Percentiles rank a stretch among this genome's conserved stretches.
These are phyloP conservation scores for Fusarium oligoseptatum DNA, from an alignment of 2,329 filamentous ascomycete genomes.

Conservation along the genomic window DNA sequence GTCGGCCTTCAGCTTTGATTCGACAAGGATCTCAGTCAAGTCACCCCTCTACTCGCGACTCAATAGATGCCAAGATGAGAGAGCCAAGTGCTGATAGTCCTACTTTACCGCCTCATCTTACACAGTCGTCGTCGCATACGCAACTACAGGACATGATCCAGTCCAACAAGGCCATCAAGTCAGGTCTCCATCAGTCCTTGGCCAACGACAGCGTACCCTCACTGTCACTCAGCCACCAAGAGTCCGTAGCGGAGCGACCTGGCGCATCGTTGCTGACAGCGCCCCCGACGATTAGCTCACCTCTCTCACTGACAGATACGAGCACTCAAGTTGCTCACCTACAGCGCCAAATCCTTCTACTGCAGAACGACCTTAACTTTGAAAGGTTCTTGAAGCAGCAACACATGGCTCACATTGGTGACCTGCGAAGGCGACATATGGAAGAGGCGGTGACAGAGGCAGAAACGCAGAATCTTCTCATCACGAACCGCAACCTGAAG, in stretches of 20 bases:
- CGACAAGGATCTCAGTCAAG: constrained; percentile 64
- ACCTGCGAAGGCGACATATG: constrained; percentile 80
- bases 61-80: constrained; percentile 49
- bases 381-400: constrained; percentile 88
- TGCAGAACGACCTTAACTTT: constrained; percentile 86
- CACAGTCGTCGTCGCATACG: constrained; percentile 63
- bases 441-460: constrained; percentile 83
- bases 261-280: constrained; percentile 46
- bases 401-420: constrained; percentile 84
- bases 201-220: constrained; percentile 71
- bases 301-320: constrained; percentile 49
- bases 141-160: constrained; percentile 72
- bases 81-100: constrained; percentile 69
- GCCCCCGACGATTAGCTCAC: constrained; percentile 45
- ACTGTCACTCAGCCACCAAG: constrained; percentile 64
- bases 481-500: constrained; percentile 80
- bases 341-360: constrained; percentile 79
- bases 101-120: constrained; percentile 67
- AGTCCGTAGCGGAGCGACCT: constrained; percentile 58
- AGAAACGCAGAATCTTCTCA: constrained; percentile 84
- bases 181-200: constrained; percentile 66
- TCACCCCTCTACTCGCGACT: constrained; percentile 62
- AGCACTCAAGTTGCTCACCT: constrained; percentile 66
- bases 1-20: constrained; percentile 53
- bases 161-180: constrained; percentile 70